Evolutionary conservation across 192 early-diverging fungal species (phyloP), one percentile per base, ranked within the genome.

Genomic region (Mortierella hygrophila): DNA sequence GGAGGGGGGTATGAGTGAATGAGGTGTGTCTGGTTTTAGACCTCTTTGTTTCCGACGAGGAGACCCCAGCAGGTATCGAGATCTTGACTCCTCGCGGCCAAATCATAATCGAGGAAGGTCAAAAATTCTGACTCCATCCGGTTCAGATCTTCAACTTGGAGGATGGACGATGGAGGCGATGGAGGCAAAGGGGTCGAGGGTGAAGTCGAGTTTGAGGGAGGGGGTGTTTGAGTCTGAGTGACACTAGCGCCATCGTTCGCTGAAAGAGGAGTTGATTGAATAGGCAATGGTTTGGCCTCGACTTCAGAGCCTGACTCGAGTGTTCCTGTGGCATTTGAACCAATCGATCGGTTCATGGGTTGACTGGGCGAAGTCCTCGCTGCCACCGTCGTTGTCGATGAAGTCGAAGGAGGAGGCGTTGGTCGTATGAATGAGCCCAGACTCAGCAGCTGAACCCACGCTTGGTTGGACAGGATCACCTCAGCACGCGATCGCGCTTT

Each of bases 111-210:
- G 6, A 91, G 76, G 76, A 91, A 91, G 18, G 88, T 85, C 70
- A 91, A 76, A 44, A 90, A 91, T 52, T 91, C 91, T n/a, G 81
- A 29, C 71, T 91, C 91, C 91, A 91, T 91, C 18, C 89, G 88
- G 42, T 87, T 72, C 3, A 91, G 83, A 57, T 88, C 88, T 49
- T 81, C 78, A 8, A 86, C 79, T 49, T 81, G 78, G 20, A 86
- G 42, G 29, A 81, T 65, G 29, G 82, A 75, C 2, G 78, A 47
- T 16, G 29, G 54, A 41, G 54, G 20, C 41, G 29, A 37, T 37
- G 46, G 49, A 32, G 78, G n/a, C 13, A 35, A 68, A 35, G 79
- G n/a, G 23, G 68, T 40, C 2, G 77, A n/a, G 37, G 49, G 7
- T 46, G 72, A 9, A 21, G 52, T 40, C 3, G 73, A 16, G 13